Base-by-base conservation (phyloP, 73 alveolate genomes). In the Paramecium biaurelia region DNA sequence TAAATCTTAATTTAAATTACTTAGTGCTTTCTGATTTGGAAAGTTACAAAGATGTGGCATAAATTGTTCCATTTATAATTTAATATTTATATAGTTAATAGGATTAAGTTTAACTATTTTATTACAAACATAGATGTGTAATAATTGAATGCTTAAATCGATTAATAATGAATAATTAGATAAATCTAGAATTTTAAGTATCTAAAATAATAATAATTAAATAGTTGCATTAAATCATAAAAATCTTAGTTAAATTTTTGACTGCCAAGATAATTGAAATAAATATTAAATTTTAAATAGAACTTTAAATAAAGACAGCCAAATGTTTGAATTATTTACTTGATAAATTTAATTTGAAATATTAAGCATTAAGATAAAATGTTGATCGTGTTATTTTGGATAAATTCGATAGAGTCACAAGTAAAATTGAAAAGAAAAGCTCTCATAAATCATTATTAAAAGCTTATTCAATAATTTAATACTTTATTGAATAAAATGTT, bases 271-370 rank as follows among this genome's bases (percentile, higher is more conserved):
- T 63, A 30, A 30, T 63, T 2, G 43, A 63, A 63, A 63, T 63
- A 10, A 63, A 26, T 2, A 7, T 63, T 2, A 63, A 32, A 63
- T 63, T 41, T 3, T 63, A 63, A 63, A 63, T 63, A 1, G 84
- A 63, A 63, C 45, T 63, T 30, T 3, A 63, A 63, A 24, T 63
- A 2, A 63, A 63, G 24, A 63, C 84, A 23, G 84, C 84, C 10
- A 63, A 30, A 63, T 63, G 84, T n/a, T 24, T 63, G 47, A 63
- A 63, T 63, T 63, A 63, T 63, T 63, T 63, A 24, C 84, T 63
- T 26, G 84, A 63, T 6, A 63, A 63, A 63, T 63, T 63, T 32
- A 63, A 63, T 30, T 63, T 63, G 28, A 63, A 63, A 24, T 63
- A 63, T 32, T 63, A 63, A 63, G 41, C 41, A 26, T 63, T 63